Evolutionary conservation across 208 protist species (phyloP).

Genomic region (Borovskyia barvae): DNA sequence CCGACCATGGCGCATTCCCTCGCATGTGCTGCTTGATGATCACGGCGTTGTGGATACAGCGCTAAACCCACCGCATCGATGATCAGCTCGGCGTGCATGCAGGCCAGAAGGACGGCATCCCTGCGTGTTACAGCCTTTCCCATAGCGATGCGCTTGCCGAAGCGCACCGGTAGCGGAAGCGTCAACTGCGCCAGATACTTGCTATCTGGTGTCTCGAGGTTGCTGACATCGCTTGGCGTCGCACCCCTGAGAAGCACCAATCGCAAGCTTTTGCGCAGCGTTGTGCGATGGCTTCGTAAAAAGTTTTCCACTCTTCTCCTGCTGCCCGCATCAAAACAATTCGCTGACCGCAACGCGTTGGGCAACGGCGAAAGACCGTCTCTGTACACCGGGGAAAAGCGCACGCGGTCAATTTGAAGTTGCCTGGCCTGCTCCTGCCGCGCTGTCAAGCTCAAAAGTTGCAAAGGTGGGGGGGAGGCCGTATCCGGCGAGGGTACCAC

Average conservation of each 20-base stretch:
- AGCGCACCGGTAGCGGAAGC: constrained; percentile 62
- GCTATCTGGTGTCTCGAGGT: neutral
- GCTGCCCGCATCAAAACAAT: constrained; percentile 54
- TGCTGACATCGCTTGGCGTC: neutral
- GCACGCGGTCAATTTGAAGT: constrained; percentile 47
- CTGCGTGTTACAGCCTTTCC: constrained; percentile 56
- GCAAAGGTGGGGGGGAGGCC: constrained; percentile 44
- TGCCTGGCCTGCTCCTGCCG: constrained; percentile 28
- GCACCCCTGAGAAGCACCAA: constrained; percentile 6
- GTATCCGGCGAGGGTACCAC: constrained; percentile 24
- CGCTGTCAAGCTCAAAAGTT: constrained; percentile 5
- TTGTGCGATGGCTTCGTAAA: constrained; percentile 40
- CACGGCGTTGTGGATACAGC: constrained; percentile 51
- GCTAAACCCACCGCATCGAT: constrained; percentile 82
- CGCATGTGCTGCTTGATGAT: constrained; percentile 55
- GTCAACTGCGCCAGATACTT: constrained; percentile 69
- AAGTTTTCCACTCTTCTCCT: constrained; percentile 53
- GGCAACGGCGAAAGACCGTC: constrained; percentile 45
- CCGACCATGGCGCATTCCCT: constrained; percentile 64
- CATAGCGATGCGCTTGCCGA: constrained; percentile 69
- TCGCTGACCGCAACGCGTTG: constrained; percentile 64
- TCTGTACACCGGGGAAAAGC: constrained; percentile 45
- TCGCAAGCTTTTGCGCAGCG: constrained; percentile 31
- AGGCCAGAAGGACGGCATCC: constrained; percentile 70
- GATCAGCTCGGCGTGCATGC: constrained; percentile 90